Base-by-base conservation (phyloP, 139 green algal species). In the Tetradesmus obliquus region DNA sequence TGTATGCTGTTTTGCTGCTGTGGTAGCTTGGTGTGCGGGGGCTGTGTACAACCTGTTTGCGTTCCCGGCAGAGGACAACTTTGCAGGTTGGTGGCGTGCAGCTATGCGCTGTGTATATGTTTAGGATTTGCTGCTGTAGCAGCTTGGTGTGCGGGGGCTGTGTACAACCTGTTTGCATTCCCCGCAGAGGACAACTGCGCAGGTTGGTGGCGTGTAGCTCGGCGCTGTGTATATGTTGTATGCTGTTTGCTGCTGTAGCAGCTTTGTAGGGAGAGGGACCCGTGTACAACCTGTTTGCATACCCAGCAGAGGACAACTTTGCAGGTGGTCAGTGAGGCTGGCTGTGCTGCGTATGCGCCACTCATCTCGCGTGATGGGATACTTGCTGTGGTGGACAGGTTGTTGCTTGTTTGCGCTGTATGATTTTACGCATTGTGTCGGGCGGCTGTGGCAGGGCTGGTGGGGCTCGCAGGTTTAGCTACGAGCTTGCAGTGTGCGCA, bases 51-150 rank as follows among this genome's bases (percentile, higher is more conserved):
- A 90, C 85, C 94, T 98, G 24, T 97, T 98, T 85, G 94, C 94
- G 17, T 98, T 96, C 91, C 95, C 96, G 0, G 96, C 94, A 0
- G 94, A 97, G 74, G 96, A 97, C 76, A 98, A 98, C 91, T 97
- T 97, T 80, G 92, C 95, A 24, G 95, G 94, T 91, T 45, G 5
- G 54, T 57, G 2, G 3, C 69, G 0, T 3, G 76, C 57, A 8
- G 55, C 51, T 53, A 6, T 10, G 72, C n/a, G n/a, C n/a, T n/a
- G n/a, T n/a, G n/a, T n/a, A n/a, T n/a, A 72, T 72, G 62, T n/a
- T 9, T 19, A 72, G 9, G 62, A 9, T 9, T 72, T 9, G 62
- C 62, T 9, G n/a, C n/a, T n/a, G n/a, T n/a, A n/a, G n/a, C n/a
- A n/a, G n/a, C n/a, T 45, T 45, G 32, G 32, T 71, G 22, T 88